These are phyloP conservation scores for Galerina sulciceps DNA, from an alignment of 768 basidiomycete genomes.

Conservation along the genomic window DNA sequence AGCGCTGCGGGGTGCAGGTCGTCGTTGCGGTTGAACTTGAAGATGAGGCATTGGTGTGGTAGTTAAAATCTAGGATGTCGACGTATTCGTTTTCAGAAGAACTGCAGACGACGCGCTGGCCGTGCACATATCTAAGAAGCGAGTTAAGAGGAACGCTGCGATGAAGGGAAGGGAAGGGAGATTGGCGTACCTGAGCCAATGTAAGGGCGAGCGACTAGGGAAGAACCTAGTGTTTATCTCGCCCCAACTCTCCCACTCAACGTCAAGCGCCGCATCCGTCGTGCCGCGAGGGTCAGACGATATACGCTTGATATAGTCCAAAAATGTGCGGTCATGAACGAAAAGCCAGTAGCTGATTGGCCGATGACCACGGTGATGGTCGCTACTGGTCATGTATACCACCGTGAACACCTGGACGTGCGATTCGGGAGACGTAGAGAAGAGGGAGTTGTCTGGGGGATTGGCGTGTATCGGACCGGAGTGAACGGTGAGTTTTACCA, in stretches of 20 bases:
- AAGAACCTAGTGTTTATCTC: conserved; percentile 17
- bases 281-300: neutral
- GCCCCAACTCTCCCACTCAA: conserved; percentile 21
- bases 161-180: neutral
- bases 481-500: neutral
- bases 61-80: conserved; percentile 14
- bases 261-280: neutral
- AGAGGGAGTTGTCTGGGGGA: neutral
- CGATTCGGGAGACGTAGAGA: neutral
- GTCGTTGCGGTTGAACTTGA: too few species aligned
- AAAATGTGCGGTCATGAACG: conserved; percentile 12
- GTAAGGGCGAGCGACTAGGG: neutral
- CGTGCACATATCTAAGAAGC: conserved; percentile 20
- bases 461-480: conserved; percentile 3
- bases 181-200: conserved; percentile 14
- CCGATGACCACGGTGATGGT: neutral
- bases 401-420: conserved; percentile 6
- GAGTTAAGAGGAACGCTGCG: neutral
- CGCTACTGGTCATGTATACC: neutral
- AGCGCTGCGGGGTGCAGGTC: neutral
- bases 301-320: conserved; percentile 5
- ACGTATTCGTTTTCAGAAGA: neutral
- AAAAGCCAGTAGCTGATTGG: conserved; percentile 9
- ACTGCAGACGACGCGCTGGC: conserved; percentile 16
- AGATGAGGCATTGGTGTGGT: neutral